Percentiles rank a stretch among this genome's conserved stretches.
phyloP scores from a whole-genome alignment of 805 yeast genomes.

The Kodamaea neixiangensis region DNA sequence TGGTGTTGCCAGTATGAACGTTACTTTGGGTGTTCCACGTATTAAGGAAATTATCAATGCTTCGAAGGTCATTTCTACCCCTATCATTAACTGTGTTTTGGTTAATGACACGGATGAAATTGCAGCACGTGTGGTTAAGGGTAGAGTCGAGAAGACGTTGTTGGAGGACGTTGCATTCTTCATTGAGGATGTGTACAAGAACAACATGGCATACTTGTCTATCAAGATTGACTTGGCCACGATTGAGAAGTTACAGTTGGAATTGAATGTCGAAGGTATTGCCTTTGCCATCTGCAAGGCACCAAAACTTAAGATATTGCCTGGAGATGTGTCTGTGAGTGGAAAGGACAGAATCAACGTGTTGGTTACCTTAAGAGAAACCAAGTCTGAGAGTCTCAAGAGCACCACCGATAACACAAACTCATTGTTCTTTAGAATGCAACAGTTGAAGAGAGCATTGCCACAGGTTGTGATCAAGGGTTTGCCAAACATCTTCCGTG shows the following conservation, averaged over 20 bases:
- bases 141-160: conserved; percentile 90
- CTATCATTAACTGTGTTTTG: conserved; percentile 90
- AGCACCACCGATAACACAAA: conserved; percentile 34
- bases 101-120: conserved; percentile 94
- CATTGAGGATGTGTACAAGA: conserved; percentile 92
- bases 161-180: conserved; percentile 83
- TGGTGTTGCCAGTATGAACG: conserved; percentile 99
- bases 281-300: conserved; percentile 80
- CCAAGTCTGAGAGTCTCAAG: conserved; percentile 39
- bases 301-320: conserved; percentile 82
- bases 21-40: conserved; percentile 98
- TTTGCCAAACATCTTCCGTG: conserved; percentile 85
- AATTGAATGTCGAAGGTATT: conserved; percentile 81
- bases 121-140: conserved; percentile 98
- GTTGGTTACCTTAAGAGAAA: conserved; percentile 47
- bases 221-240: conserved; percentile 81
- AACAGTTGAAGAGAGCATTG: conserved; percentile 78
- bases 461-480: conserved; percentile 94
- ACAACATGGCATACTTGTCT: conserved; percentile 72
- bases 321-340: conserved; percentile 66
- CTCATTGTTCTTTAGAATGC: conserved; percentile 83
- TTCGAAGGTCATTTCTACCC: conserved; percentile 91
- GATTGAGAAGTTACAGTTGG: conserved; percentile 87
- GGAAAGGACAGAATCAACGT: conserved; percentile 71
- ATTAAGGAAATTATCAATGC: conserved; percentile 98